Evolutionary conservation across 164 flowering plant species (phyloP).

Genomic region (Liriodendron chinense): DNA sequence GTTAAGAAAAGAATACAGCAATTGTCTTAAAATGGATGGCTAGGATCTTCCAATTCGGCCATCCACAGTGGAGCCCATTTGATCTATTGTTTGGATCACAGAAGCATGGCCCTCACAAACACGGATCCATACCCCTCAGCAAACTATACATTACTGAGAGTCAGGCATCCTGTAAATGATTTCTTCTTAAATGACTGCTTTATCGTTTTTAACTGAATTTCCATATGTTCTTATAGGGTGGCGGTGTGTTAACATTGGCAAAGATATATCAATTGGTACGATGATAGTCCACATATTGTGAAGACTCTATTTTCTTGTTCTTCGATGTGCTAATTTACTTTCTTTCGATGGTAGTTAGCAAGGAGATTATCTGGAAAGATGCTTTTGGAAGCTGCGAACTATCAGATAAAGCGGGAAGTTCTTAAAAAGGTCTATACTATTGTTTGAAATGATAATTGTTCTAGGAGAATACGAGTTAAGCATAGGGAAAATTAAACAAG

Average conservation of each 20-base stretch:
- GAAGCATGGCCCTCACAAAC: no score
- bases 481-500: not conserved
- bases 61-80: not conserved
- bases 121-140: not conserved
- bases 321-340: slow-evolving; percentile 10
- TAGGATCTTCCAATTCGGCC: not conserved
- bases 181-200: not conserved
- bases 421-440: slow-evolving; percentile 52
- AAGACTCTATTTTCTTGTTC: not conserved
- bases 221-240: slow-evolving; percentile 45
- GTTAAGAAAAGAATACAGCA: not conserved
- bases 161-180: not conserved
- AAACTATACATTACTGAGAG: not conserved
- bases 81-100: not conserved
- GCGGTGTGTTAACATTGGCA: slow-evolving; percentile 62
- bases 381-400: slow-evolving; percentile 80
- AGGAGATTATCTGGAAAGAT: slow-evolving; percentile 68
- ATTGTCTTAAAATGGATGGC: not conserved
- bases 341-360: slow-evolving; percentile 47
- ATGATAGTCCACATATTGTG: slow-evolving; percentile 2
- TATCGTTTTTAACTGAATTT: slow-evolving; percentile 1
- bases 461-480: not conserved
- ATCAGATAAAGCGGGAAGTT: slow-evolving; percentile 63
- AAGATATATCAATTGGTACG: slow-evolving; percentile 70
- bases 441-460: not conserved